Evolutionary conservation across 228 moss, liverwort and hornwort species (phyloP), one percentile per base, ranked within the genome.

Genomic region (Sphagnum fallax): DNA sequence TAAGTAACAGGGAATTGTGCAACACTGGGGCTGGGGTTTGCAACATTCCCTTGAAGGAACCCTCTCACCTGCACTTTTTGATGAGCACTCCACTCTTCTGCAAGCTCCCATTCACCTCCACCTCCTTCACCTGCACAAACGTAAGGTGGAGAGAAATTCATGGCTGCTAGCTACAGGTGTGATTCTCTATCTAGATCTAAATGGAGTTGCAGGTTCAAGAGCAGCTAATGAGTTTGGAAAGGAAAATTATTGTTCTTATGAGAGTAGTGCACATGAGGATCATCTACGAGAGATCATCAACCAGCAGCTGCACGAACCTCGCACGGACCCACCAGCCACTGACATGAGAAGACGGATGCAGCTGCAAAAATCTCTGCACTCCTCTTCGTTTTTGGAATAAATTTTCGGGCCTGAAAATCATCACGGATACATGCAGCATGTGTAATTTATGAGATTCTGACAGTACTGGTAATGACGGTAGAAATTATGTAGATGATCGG

Each of bases 281-380:
- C 12, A 55, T 55, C 55, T 12, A 55, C 1, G 2, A 55, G 12
- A 55, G 8, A 8, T 55, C 9, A 55, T 8, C 9, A 55, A 12
- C 12, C 12, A 8, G 55, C 12, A 55, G 8, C 9, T 55, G 9
- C 55, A 47, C 6, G 51, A 69, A 90, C 93, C 91, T 94, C 94
- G 74, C 84, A 81, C 48, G 91, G 87, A 51, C 94, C 94, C 5
- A 94, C 85, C 51, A 94, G 94, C 90, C 88, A 92, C 68, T 78
- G 83, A 49, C 67, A 75, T 16, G 77, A 63, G 11, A 62, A 15
- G 32, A 64, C 52, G 6, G 94, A 84, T 52, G 65, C 61, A 32
- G 71, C 62, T 48, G 94, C 94, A 55, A 79, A 82, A 0, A 5
- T 68, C 67, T 87, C 90, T 0, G 73, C 78, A 65, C 81, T 72